Percentiles rank a stretch among this genome's conserved stretches.
phyloP scores from a whole-genome alignment of 164 flowering plant genomes.

The Umbellularia californica region DNA sequence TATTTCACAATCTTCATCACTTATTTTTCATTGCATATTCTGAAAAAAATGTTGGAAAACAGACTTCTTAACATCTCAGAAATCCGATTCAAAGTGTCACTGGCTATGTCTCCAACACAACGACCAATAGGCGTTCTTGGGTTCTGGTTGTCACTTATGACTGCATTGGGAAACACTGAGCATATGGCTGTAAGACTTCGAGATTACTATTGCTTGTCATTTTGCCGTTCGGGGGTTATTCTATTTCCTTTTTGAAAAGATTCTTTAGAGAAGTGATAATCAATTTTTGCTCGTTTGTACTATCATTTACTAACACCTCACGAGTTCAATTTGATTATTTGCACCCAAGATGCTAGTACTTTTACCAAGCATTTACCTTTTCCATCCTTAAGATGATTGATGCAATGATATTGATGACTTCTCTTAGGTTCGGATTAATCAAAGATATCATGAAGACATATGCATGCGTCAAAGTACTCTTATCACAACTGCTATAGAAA shows the following conservation, averaged over 20 bases:
- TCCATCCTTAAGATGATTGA: background rate
- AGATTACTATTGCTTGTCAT: background rate
- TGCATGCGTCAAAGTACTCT: conserved; percentile 87
- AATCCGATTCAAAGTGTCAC: conserved; percentile 82
- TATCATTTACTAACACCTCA: too few relatives aligned
- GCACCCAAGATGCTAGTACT: background rate
- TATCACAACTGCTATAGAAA: conserved; percentile 57
- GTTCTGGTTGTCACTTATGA: conserved; percentile 98
- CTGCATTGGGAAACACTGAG: conserved; percentile 97
- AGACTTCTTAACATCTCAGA: conserved; percentile 90
- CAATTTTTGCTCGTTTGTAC: too few relatives aligned
- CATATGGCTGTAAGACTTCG: conserved; percentile 79
- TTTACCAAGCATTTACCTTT: background rate
- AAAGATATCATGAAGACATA: conserved; percentile 69
- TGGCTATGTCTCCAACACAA: conserved; percentile 98
- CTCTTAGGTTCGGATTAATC: conserved; percentile 76
- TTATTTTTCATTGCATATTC: too few relatives aligned
- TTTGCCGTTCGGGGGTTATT: background rate
- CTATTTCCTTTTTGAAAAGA: background rate
- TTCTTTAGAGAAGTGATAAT: background rate
- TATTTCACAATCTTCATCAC: too few relatives aligned
- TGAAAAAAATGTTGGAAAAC: conserved; percentile 12
- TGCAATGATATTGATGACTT: conserved; percentile 3
- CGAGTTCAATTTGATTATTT: background rate
- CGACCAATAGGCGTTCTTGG: conserved; percentile 98